Conservation (phyloP, 2,329 filamentous ascomycete species). For the Lasiodiplodia sp. region DNA sequence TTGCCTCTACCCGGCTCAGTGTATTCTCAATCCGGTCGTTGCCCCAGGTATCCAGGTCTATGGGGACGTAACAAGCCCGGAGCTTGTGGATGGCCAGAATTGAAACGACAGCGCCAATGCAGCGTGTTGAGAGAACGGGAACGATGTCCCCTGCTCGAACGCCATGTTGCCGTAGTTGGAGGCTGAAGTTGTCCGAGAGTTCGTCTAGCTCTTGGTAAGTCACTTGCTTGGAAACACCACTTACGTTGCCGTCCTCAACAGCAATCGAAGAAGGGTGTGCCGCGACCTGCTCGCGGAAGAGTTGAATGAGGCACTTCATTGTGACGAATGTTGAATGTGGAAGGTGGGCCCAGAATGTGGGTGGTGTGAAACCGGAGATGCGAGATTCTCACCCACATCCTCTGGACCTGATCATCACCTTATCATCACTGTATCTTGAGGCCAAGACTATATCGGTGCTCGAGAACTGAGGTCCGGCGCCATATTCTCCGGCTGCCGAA, state of each 20-base stretch:
- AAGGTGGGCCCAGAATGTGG: background rate
- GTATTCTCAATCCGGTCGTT: conserved; percentile 24
- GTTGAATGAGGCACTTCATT: conserved; percentile 18
- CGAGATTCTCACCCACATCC: background rate
- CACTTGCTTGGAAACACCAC: conserved; percentile 7
- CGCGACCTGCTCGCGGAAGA: conserved; percentile 12
- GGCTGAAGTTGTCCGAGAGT: background rate
- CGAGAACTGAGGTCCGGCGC: background rate
- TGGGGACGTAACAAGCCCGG: conserved; percentile 16
- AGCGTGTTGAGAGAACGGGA: background rate
- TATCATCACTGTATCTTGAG: background rate
- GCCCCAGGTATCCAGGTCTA: conserved; percentile 14
- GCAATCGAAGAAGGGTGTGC: conserved; percentile 14
- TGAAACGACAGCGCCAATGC: background rate
- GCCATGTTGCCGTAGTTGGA: conserved; percentile 9
- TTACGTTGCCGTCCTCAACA: background rate
- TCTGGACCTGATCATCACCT: conserved; percentile 1
- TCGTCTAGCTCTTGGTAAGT: conserved; percentile 7
- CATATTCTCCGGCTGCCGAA: conserved; percentile 13
- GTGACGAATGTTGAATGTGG: background rate
- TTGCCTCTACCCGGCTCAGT: background rate
- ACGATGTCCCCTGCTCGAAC: background rate
- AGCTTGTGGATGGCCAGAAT: conserved; percentile 22
- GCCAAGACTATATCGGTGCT: background rate
- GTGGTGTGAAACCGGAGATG: background rate